These are phyloP conservation scores for Rhodotorula graminis DNA, from an alignment of 768 basidiomycete genomes.

Conservation along the genomic window DNA sequence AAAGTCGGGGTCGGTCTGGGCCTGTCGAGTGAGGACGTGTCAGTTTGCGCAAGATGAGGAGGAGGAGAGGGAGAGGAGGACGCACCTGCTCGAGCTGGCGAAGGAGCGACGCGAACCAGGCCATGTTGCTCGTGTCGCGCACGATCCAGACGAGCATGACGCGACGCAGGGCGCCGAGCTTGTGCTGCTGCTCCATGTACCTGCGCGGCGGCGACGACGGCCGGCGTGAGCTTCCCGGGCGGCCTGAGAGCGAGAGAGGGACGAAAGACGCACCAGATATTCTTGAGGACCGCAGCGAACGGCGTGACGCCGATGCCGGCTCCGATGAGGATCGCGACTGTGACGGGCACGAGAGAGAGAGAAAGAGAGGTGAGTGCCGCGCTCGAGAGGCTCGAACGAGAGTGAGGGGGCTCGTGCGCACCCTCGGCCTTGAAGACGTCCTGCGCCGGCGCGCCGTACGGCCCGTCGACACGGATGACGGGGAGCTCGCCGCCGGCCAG, in stretches of 20 bases:
- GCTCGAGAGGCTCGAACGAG: too few species aligned
- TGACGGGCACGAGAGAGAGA: background rate
- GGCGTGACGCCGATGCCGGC: slow-evolving; percentile 96
- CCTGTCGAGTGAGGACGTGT: background rate
- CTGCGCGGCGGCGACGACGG: slow-evolving; percentile 2
- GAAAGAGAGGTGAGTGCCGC: too few species aligned
- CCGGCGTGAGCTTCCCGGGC: too few species aligned
- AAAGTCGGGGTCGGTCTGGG: slow-evolving; percentile 67
- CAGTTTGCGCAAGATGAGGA: fast-evolving
- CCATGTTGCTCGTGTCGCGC: slow-evolving; percentile 88
- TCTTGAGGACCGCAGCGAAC: slow-evolving; percentile 88
- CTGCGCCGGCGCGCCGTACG: slow-evolving; percentile 87
- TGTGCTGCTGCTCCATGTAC: slow-evolving; percentile 74
- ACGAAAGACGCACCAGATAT: slow-evolving; percentile 62
- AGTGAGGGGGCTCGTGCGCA: background rate
- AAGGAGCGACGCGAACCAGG: slow-evolving; percentile 89
- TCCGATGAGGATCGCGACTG: slow-evolving; percentile 85
- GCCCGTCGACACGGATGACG: slow-evolving; percentile 73
- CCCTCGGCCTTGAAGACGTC: slow-evolving; percentile 41
- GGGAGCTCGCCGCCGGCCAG: slow-evolving; percentile 54
- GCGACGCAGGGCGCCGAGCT: slow-evolving; percentile 70
- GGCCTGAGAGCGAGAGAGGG: too few species aligned
- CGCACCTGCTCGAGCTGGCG: slow-evolving; percentile 67
- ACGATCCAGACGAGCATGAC: slow-evolving; percentile 71
- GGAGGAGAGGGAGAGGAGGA: slow-evolving; percentile 31